A percentile compares a stretch with the other conserved stretches of the same genome.
phyloP scores from a whole-genome alignment of 2,329 filamentous ascomycete species.

The Scedosporium dehoogii region DNA sequence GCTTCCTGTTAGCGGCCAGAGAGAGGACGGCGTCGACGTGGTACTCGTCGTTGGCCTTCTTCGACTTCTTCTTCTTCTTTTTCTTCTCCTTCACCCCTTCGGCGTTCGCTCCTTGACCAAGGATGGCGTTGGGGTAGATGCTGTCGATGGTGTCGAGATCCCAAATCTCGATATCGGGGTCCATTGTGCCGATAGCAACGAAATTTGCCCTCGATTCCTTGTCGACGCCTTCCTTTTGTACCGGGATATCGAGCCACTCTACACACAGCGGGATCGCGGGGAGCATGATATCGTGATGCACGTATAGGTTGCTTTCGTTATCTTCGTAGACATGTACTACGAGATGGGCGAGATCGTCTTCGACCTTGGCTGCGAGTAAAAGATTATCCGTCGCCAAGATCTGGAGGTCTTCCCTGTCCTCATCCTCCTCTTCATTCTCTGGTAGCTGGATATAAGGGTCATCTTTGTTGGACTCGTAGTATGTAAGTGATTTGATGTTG shows the following conservation, averaged over 20 bases:
- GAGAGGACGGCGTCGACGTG: constrained; percentile 92
- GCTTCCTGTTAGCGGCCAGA: constrained; percentile 82
- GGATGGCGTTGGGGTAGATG: constrained; percentile 96
- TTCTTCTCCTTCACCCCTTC: constrained; percentile 54
- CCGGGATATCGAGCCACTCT: constrained; percentile 92
- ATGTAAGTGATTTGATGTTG: constrained; percentile 85
- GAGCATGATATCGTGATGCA: constrained; percentile 99
- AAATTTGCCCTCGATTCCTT: constrained; percentile 72
- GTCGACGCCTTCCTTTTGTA: constrained; percentile 56
- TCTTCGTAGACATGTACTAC: constrained; percentile 99
- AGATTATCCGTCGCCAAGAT: constrained; percentile 89
- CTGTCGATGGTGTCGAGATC: constrained; percentile 91
- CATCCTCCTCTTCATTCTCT: constrained; percentile 62
- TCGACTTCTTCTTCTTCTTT: constrained; percentile 84
- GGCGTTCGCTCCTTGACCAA: constrained; percentile 60
- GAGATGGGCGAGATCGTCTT: constrained; percentile 92
- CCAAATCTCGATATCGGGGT: constrained; percentile 98
- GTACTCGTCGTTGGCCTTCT: constrained; percentile 81
- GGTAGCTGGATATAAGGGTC: constrained; percentile 94
- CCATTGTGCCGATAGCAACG: constrained; percentile 92
- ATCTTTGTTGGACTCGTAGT: constrained; percentile 87
- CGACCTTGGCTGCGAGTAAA: constrained; percentile 82
- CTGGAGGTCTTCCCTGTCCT: constrained; percentile 89
- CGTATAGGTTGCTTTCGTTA: constrained; percentile 88
- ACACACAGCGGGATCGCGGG: constrained; percentile 91